Base-by-base conservation (phyloP, 805 yeast genomes). In the Saccharomycopsis fibuligera region DNA sequence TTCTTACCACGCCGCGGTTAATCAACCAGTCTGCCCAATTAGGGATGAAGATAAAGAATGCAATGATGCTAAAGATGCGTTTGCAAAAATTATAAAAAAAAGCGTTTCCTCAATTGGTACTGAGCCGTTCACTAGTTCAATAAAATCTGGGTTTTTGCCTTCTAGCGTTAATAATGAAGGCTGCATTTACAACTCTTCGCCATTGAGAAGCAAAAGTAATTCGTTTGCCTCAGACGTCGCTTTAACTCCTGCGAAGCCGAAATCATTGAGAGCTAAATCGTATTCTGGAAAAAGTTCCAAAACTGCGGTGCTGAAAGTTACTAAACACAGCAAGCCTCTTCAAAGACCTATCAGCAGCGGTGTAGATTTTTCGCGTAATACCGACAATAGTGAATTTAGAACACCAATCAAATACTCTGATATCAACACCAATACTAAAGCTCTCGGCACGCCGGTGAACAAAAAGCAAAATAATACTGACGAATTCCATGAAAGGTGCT, bases 21-120 rank as follows among this genome's bases (percentile, higher is more conserved):
- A 45, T 23, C 33, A 45, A 22, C 10, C 19, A 4, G 3, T 12
- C 29, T 29, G 16, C 21, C 37, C 35, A 10, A 17, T 22, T 4
- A 23, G 23, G 8, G 43, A 42, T n/a, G 38, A 24, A 12, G 49
- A 46, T 8, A 23, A 39, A 4, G 41, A 45, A 14, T 50, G 53
- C 25, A 35, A 45, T 35, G 50, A 49, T 38, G 51, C 53, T n/a
- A 40, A 41, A 45, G 50, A 40, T 4, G 52, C 50, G 4, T 43
- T 45, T 24, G 49, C 40, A 10, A 47, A 38, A 25, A 41, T 50
- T 9, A 27, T 45, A 12, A 23, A 35, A 12, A 23, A 27, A 23
- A 16, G 21, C 16, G 14, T 23, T 14, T 27, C 42, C 16, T 35
- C 39, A 8, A 9, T n/a, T n/a, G n/a, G n/a, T n/a, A n/a, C n/a